Percentiles rank a stretch among this genome's conserved stretches.
Evolutionary conservation across 75 land plant species (phyloP).

Genomic region (Cupressus sempervirens): DNA sequence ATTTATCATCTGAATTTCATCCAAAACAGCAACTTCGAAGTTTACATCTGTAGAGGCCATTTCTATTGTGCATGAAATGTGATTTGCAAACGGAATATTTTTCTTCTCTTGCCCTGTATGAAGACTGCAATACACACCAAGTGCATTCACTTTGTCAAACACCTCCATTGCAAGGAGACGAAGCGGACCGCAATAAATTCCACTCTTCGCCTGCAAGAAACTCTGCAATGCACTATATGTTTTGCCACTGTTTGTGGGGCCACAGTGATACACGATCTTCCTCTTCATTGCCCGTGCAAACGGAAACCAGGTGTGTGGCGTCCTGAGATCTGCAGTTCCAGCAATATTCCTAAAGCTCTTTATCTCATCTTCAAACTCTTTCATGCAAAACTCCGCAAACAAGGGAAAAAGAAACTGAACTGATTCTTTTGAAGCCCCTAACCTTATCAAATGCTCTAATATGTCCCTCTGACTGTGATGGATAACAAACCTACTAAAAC

Average conservation of each 20-base stretch:
- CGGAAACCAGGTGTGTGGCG: slow-evolving; percentile 95
- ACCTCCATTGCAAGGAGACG: slow-evolving; percentile 98
- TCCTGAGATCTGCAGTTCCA: slow-evolving; percentile 78
- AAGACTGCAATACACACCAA: slow-evolving; percentile 93
- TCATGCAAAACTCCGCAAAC: slow-evolving; percentile 73
- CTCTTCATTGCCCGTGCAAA: slow-evolving; percentile 93
- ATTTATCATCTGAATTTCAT: slow-evolving; percentile 93
- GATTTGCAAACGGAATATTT: slow-evolving; percentile 77
- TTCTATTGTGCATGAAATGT: slow-evolving; percentile 89
- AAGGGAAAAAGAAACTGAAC: slow-evolving; percentile 75
- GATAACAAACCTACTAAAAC: slow-evolving; percentile 67
- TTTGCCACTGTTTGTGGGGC: slow-evolving; percentile 97
- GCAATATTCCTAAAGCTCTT: slow-evolving; percentile 46
- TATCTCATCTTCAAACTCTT: slow-evolving; percentile 73
- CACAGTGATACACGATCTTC: slow-evolving; percentile 85
- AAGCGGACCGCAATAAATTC: slow-evolving; percentile 93
- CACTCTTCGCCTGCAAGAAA: slow-evolving; percentile 78
- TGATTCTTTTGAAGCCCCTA: slow-evolving; percentile 55
- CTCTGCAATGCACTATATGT: slow-evolving; percentile 87
- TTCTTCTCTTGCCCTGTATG: slow-evolving; percentile 94
- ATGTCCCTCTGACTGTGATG: slow-evolving; percentile 38
- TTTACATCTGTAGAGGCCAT: slow-evolving; percentile 71
- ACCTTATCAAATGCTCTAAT: slow-evolving; percentile 30
- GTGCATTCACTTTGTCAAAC: slow-evolving; percentile 77
- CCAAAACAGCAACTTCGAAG: slow-evolving; percentile 91